Percentiles rank a stretch among this genome's conserved stretches.
Conservation (phyloP, 1,284 basidiomycete genomes). For the Inonotus obliquus region DNA sequence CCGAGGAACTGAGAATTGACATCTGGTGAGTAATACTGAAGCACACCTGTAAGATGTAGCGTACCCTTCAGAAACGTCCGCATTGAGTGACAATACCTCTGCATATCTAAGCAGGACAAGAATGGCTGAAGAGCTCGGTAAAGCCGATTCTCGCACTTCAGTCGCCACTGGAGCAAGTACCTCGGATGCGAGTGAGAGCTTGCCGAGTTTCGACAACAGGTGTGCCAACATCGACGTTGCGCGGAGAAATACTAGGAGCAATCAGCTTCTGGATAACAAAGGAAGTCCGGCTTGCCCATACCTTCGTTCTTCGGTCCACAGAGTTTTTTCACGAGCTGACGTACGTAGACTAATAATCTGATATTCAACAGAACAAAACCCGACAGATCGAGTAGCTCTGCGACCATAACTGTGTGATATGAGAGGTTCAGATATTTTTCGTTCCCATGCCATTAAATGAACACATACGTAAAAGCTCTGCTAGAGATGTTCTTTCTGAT, state of each 20-base stretch:
- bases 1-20: conserved; percentile 36
- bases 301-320: conserved; percentile 5
- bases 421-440: conserved; percentile 19
- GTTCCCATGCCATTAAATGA: conserved; percentile 4
- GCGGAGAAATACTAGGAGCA: conserved; percentile 52
- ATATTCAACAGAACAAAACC: conserved; percentile 43
- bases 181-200: conserved; percentile 55
- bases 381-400: conserved; percentile 64
- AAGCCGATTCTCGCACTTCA: conserved; percentile 38
- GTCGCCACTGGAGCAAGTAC: conserved; percentile 58
- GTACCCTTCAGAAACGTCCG: conserved; percentile 62
- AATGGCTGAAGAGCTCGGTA: conserved; percentile 45
- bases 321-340: conserved; percentile 33
- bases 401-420: conserved; percentile 46
- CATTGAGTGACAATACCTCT: conserved; percentile 57
- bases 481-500: conserved; percentile 46
- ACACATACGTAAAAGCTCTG: conserved; percentile 48
- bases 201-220: conserved; percentile 77
- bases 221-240: conserved; percentile 68
- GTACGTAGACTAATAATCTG: conserved; percentile 44
- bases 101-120: conserved; percentile 63
- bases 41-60: conserved; percentile 13
- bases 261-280: neutral
- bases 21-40: conserved; percentile 1
- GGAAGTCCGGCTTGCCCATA: neutral